Evolutionary conservation across 2,329 filamentous ascomycete species (phyloP).

Genomic region (Neurospora sp.): DNA sequence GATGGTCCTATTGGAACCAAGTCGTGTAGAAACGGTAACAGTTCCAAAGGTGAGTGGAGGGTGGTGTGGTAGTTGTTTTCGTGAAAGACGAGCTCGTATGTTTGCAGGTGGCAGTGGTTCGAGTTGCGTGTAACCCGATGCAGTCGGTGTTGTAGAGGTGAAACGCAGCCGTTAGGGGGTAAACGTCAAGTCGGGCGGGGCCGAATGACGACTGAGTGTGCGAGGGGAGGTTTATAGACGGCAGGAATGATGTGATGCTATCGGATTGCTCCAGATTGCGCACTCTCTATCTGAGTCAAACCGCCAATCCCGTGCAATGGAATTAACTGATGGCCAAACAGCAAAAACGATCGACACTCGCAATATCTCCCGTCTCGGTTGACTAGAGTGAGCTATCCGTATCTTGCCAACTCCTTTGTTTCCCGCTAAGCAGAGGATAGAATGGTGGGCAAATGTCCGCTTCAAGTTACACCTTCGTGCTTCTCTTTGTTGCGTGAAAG

Average conservation of each 20-base stretch:
- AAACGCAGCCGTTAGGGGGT: constrained; percentile 14
- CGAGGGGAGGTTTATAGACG: constrained; percentile 2
- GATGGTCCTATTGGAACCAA: constrained; percentile 4
- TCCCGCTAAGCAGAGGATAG: not conserved
- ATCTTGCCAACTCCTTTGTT: not conserved
- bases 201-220: constrained; percentile 15
- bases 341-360: not conserved
- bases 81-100: constrained; percentile 12
- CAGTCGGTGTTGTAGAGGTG: constrained; percentile 8
- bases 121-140: constrained; percentile 9
- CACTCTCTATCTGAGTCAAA: not conserved
- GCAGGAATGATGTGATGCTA: constrained; percentile 3
- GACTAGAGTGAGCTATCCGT: not conserved
- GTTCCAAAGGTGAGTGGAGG: constrained; percentile 1
- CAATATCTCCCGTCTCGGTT: not conserved
- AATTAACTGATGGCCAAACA: not conserved
- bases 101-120: constrained; percentile 14
- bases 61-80: not conserved
- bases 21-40: constrained; percentile 5
- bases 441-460: not conserved
- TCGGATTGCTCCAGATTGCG: not conserved
- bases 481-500: not conserved
- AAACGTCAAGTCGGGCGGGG: constrained; percentile 7
- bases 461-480: not conserved
- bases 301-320: not conserved